Base-by-base conservation (phyloP, 768 basidiomycete genomes). In the Lepiota subincarnata region DNA sequence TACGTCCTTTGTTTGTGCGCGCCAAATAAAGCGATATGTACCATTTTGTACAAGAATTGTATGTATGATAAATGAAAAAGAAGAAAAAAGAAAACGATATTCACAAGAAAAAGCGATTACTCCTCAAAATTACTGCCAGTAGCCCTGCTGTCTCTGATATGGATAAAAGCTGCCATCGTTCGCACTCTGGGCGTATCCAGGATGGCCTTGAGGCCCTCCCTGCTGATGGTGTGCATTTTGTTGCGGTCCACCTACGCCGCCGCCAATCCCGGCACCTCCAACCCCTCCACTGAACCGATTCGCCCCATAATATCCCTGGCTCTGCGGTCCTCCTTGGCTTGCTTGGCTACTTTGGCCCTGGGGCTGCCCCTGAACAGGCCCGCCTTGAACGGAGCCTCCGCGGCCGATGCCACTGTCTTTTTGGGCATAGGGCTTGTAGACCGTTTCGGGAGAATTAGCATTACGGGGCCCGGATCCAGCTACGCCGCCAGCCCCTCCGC, bases 371-470 rank as follows among this genome's bases (percentile, higher is more conserved):
- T 74, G 80, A 40, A 77, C 79, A 36, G 81, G 83, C 3, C 65
- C 70, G 50, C 73, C 74, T 36, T 71, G 73, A 10, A 71, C 72
- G 26, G 72, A 67, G 8, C 71, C 72, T 18, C 73, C 74, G 28
- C 76, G 72, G 4, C 76, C 74, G 16, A 74, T 69, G 1, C 77
- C 74, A 36, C 80, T 80, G 53, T 87, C 88, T 72, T 88, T 87
- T 10, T 77, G 72, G 3, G 78, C 80, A 62, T 89, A 90, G 10
- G 86, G 83, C 64, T 91, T 90, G 70, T 88, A 90, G 13, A 85
- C 70, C 6, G 81, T 71, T 67, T 90, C 89, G 1, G 88, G 87
- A 5, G 87, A 88, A 12, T 75, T 73, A 31, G 77, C 80, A 16
- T 75, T 73, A 12, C 78, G 70, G 10, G 79, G 78, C 3, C 78